Percentiles rank a stretch among this genome's conserved stretches.
These are phyloP conservation scores for Rubia occidens DNA, from an alignment of 305 asterid genomes.

Conservation along the genomic window DNA sequence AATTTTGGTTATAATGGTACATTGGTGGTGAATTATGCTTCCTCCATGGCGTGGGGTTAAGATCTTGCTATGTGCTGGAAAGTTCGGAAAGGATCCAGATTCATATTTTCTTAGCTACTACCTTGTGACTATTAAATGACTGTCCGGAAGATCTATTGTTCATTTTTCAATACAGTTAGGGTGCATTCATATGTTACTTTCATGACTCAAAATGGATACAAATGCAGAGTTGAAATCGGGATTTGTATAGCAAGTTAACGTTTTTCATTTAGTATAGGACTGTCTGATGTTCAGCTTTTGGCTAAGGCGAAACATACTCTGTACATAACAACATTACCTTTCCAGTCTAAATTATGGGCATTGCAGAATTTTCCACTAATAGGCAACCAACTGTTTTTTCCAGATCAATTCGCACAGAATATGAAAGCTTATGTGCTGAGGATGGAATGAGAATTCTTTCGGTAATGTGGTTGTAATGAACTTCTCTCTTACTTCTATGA, in stretches of 20 bases:
- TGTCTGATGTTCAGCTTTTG: neutral
- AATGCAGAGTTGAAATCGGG: neutral
- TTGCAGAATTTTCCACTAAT: neutral
- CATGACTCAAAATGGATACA: neutral
- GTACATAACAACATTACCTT: neutral
- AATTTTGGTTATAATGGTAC: slow-evolving; percentile 85
- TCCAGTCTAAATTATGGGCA: neutral
- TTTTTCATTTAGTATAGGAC: neutral
- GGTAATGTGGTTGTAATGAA: no score
- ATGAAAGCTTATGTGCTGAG: neutral
- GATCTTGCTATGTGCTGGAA: neutral
- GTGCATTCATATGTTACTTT: neutral
- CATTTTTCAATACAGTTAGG: neutral
- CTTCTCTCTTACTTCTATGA: no score
- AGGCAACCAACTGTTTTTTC: neutral
- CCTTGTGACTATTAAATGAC: neutral
- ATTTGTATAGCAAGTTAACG: neutral
- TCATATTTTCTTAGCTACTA: neutral
- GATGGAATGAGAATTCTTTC: no score
- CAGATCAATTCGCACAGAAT: neutral
- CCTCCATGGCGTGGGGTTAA: slow-evolving; percentile 95
- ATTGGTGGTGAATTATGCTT: slow-evolving; percentile 78
- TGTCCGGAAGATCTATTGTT: no score
- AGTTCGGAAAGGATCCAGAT: neutral
- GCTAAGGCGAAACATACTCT: neutral